Base-by-base conservation (phyloP, 116 monocot species). In the Cymodocea nodosa region DNA sequence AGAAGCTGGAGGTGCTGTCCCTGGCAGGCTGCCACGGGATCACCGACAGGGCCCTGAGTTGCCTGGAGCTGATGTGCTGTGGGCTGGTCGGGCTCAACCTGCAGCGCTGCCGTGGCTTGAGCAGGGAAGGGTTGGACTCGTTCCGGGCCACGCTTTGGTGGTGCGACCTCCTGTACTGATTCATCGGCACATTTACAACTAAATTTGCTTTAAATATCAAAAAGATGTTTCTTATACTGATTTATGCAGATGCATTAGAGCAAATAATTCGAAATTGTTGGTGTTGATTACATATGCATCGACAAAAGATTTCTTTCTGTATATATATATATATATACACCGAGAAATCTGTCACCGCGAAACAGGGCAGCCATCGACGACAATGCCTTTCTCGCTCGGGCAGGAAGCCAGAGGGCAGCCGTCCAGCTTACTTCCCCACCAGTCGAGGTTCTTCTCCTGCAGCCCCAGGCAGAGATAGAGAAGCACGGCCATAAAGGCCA, bases 401-500 rank as follows among this genome's bases (percentile, higher is more conserved):
- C 93, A 93, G 23, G 76, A 70, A 50, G 85, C 85, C 50, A 93
- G 24, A 2, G 82, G 71, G 55, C 88, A 88, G 6, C 79, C 85
- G 58, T 85, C 88, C 80, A 79, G 50, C 6, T 81, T 70, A 51
- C 81, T 77, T 2, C 88, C 92, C 83, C 87, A 85, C 92, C 92
- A 93, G 25, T 70, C 75, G 20, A 87, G 24, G 30, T 40, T 73
- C 17, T 80, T 66, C 1, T 66, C 52, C 64, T 82, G 69, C 44
- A 76, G 15, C 34, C 67, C 84, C 18, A 91, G 23, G 35, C 73
- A 73, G n/a, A 91, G 17, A 18, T 86, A 87, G 52, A 86, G 17
- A 51, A 84, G 4, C 54, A 87, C 82, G 8, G 67, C 90, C 90
- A 86, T 91, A 71, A 91, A 84, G 4, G 91, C 87, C 37, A 91